These are phyloP conservation scores for Rhizophora mangle DNA, from an alignment of 345 rosid species.

Conservation along the genomic window DNA sequence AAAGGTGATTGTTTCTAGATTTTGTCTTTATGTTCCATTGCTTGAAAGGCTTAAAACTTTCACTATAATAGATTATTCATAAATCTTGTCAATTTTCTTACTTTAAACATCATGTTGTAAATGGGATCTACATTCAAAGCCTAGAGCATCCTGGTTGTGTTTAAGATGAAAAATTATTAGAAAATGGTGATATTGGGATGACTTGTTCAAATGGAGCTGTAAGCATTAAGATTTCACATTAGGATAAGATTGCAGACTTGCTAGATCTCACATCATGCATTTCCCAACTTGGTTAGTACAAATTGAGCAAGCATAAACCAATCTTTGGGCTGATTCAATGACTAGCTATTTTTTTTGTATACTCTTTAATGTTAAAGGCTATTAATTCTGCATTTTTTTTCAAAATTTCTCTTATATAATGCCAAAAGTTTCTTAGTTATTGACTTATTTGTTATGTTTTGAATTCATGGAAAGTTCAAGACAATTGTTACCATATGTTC, in stretches of 20 bases:
- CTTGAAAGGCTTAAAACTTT: background rate
- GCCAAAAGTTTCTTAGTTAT: too few relatives aligned
- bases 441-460: too few relatives aligned
- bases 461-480: too few relatives aligned
- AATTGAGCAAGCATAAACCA: conserved; percentile 60
- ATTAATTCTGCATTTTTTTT: too few relatives aligned
- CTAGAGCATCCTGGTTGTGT: conserved; percentile 98
- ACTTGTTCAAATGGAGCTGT: conserved; percentile 11
- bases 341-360: too few relatives aligned
- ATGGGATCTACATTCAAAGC: conserved; percentile 89
- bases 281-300: conserved; percentile 69
- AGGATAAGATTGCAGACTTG: conserved; percentile 58
- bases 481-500: too few relatives aligned
- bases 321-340: too few relatives aligned
- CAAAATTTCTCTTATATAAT: too few relatives aligned
- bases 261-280: conserved; percentile 58
- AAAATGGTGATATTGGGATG: conserved; percentile 12
- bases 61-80: conserved; percentile 9
- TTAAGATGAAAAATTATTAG: conserved; percentile 92
- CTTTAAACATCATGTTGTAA: conserved; percentile 37
- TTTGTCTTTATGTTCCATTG: conserved; percentile 2
- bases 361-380: too few relatives aligned
- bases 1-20: conserved; percentile 57
- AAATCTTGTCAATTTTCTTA: conserved; percentile 6
- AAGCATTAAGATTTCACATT: conserved; percentile 75